Base-by-base conservation (phyloP, 2,329 filamentous ascomycete species). In the Neodidymelliopsis sp. region DNA sequence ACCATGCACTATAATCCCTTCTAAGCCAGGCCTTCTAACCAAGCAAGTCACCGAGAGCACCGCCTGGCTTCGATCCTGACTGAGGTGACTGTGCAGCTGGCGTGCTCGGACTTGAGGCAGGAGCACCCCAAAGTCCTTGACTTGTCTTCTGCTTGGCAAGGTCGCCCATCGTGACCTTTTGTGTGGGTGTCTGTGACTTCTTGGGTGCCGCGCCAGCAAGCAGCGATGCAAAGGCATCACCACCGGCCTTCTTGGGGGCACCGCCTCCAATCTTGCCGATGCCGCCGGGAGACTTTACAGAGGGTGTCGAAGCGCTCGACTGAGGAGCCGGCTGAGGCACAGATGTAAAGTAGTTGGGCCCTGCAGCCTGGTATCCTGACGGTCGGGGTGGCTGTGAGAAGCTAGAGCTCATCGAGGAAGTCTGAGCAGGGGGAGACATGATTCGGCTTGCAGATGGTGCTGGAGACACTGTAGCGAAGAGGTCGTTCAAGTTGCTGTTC, bases 81-180 rank as follows among this genome's bases (percentile, higher is more conserved):
- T 65, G 64, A 11, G 58, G 54, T 33, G 54, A 47, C 42, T 67
- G 67, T 10, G 57, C 56, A 25, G 57, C 58, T 27, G 68, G 64
- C n/a, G 69, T 71, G 40, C 65, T 67, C 0, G 67, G 53, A 10
- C 57, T 70, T 56, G 59, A 77, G 52, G 36, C 85, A 12, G 88
- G 81, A 0, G 89, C 83, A 13, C 93, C 94, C 91, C 95, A 99
- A 56, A 99, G 90, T 6, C 92, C 91, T 12, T 92, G 91, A 63
- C 87, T 91, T 49, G 91, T 94, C 81, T 97, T 97, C 75, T 97
- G 91, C 79, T 97, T 97, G n/a, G 92, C 93, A 74, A 99, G 84
- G 72, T 96, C 92, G 22, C 91, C 92, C 76, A 99, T 83, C 45
- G 92, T 92, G 40, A 91, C 87, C 49, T 86, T 81, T 43, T 81